Evolutionary conservation across 805 yeast species (phyloP).

Genomic region (Saccharomycopsis babjevae): DNA sequence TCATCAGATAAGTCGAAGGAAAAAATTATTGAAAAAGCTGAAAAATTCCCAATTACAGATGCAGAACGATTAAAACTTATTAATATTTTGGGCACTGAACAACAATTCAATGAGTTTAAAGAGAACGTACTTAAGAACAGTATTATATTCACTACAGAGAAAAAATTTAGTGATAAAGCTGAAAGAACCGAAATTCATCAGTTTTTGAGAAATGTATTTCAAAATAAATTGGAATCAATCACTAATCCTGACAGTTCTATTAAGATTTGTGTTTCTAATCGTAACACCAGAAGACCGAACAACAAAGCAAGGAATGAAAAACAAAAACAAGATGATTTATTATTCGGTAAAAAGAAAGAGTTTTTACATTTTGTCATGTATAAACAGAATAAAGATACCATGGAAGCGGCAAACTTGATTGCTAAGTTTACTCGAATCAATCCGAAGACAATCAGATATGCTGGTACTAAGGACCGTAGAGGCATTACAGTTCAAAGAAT

Average conservation of each 20-base stretch:
- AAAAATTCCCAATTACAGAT: constrained; percentile 8
- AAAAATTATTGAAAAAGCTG: constrained; percentile 20
- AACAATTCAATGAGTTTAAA: constrained; percentile 3
- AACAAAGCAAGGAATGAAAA: constrained; percentile 7
- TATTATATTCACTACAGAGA: constrained; percentile 45
- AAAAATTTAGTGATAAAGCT: constrained; percentile 51
- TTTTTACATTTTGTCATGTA: constrained; percentile 70
- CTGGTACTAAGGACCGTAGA: constrained; percentile 95
- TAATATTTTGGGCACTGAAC: constrained; percentile 8
- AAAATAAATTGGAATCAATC: constrained; percentile 64
- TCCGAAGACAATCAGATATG: constrained; percentile 61
- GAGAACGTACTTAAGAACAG: constrained; percentile 44
- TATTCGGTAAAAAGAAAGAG: constrained; percentile 61
- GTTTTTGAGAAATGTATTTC: constrained; percentile 61
- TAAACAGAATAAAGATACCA: constrained; percentile 93
- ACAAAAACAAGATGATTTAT: constrained; percentile 43
- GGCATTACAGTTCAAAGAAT: constrained; percentile 87
- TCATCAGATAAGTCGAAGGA: constrained; percentile 23
- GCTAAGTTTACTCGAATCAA: constrained; percentile 67
- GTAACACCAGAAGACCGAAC: constrained; percentile 27
- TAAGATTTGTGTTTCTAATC: constrained; percentile 46
- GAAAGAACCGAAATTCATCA: constrained; percentile 74
- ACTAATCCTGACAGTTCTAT: constrained; percentile 64
- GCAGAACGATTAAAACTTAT: constrained; percentile 4
- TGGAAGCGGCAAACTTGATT: constrained; percentile 80